phyloP scores from a whole-genome alignment of 1,284 basidiomycete species.

The Malassezia equina region DNA sequence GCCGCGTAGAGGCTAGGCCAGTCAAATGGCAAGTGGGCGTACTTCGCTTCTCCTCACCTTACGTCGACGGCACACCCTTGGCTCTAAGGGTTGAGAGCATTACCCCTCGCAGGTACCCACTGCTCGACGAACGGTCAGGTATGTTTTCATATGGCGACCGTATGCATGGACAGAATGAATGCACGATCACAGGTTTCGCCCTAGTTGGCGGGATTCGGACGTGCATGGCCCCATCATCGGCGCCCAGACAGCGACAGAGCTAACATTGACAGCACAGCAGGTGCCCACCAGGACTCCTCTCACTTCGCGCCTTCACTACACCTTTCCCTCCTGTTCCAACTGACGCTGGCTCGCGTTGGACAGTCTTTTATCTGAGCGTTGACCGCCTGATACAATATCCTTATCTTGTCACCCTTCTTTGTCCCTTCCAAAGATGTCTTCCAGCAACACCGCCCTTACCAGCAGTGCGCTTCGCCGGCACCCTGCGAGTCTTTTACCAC shows the following conservation, averaged over 20 bases:
- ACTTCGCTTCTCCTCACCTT: neutral
- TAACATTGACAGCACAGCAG: neutral
- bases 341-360: slow-evolving; percentile 5
- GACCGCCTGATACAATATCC: neutral
- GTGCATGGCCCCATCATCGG: neutral
- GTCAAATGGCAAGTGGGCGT: neutral
- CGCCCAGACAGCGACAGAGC: neutral
- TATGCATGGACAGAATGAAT: neutral
- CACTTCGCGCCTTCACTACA: neutral
- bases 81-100: neutral
- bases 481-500: slow-evolving; percentile 41
- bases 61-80: neutral
- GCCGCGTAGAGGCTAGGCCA: neutral
- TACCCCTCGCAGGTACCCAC: slow-evolving; percentile 1
- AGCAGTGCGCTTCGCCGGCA: slow-evolving; percentile 39
- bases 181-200: neutral
- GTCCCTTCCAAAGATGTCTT: neutral
- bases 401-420: neutral
- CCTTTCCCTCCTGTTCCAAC: neutral
- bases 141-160: neutral
- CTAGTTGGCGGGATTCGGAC: neutral
- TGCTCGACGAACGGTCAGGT: slow-evolving; percentile 5
- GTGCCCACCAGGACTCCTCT: neutral
- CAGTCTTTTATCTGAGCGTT: neutral
- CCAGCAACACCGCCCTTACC: neutral